These are phyloP conservation scores for Austroboletus niveus DNA, from an alignment of 1,284 basidiomycete genomes.

Conservation along the genomic window DNA sequence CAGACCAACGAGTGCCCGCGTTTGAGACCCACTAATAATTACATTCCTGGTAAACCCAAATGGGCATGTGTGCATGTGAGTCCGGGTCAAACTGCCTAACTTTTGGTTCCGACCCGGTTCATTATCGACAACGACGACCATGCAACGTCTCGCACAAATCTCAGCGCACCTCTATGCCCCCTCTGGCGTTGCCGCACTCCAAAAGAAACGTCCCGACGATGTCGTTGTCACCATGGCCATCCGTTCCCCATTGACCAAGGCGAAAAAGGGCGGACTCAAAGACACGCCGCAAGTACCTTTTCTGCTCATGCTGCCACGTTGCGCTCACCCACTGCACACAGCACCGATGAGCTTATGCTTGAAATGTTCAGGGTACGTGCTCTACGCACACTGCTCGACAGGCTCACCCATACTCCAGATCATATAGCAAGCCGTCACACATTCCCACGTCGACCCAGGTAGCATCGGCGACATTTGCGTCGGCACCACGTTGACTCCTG, in stretches of 20 bases:
- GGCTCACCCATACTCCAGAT: not conserved
- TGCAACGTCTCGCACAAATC: constrained; percentile 62
- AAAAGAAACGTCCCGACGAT: constrained; percentile 63
- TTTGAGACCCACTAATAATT: too few relatives aligned
- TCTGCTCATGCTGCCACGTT: not conserved
- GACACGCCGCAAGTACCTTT: constrained; percentile 57
- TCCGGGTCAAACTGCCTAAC: not conserved
- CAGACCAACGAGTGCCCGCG: too few relatives aligned
- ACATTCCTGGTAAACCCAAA: too few relatives aligned
- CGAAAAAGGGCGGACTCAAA: constrained; percentile 78
- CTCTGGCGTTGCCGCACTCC: constrained; percentile 43
- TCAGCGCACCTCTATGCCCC: constrained; percentile 54
- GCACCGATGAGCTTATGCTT: constrained; percentile 74
- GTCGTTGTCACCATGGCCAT: constrained; percentile 80
- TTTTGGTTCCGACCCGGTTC: not conserved
- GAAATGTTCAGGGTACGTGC: constrained; percentile 68
- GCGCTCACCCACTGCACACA: constrained; percentile 34
- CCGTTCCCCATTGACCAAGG: constrained; percentile 72
- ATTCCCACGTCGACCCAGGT: constrained; percentile 64
- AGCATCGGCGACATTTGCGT: constrained; percentile 79
- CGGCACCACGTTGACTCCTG: constrained; percentile 64
- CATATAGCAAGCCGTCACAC: constrained; percentile 56
- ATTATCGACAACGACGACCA: not conserved
- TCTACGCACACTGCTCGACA: not conserved
- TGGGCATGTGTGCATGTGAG: too few relatives aligned